Conservation (phyloP, 2,329 filamentous ascomycete species). For the Passalora sequoiae region DNA sequence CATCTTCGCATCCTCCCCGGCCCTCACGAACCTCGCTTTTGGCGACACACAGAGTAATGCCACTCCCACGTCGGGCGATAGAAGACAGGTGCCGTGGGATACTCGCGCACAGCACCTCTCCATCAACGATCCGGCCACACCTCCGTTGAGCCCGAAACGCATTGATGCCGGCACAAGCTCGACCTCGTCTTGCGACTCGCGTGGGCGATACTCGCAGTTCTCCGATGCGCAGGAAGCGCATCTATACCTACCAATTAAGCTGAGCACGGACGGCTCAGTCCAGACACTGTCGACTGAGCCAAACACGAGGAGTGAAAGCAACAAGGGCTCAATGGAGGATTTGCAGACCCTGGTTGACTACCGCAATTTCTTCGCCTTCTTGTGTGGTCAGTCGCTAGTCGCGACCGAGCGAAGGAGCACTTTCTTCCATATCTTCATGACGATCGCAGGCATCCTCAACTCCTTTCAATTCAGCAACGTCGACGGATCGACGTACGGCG, state of each 20-base stretch:
- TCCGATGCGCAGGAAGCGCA: slow-evolving; percentile 50
- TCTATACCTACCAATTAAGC: slow-evolving; percentile 54
- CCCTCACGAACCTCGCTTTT: slow-evolving; percentile 52
- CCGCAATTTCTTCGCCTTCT: slow-evolving; percentile 60
- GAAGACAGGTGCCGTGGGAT: slow-evolving; percentile 33
- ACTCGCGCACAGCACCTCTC: slow-evolving; percentile 27
- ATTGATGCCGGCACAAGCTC: slow-evolving; percentile 22
- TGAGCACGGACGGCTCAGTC: slow-evolving; percentile 45
- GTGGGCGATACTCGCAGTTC: slow-evolving; percentile 44
- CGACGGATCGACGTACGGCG: slow-evolving; percentile 60
- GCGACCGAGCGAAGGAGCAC: slow-evolving; percentile 52
- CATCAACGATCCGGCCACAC: slow-evolving; percentile 27
- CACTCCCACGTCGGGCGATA: slow-evolving; percentile 22
- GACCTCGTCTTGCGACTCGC: slow-evolving; percentile 32
- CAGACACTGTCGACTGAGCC: slow-evolving; percentile 24
- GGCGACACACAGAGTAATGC: slow-evolving; percentile 46
- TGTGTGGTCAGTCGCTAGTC: slow-evolving; percentile 57
- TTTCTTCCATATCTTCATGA: slow-evolving; percentile 58
- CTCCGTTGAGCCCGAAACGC: slow-evolving; percentile 26
- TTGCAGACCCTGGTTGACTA: slow-evolving; percentile 53
- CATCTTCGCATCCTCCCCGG: slow-evolving; percentile 53
- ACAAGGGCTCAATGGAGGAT: slow-evolving; percentile 43
- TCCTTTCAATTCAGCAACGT: slow-evolving; percentile 58
- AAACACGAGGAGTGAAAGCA: slow-evolving; percentile 16
- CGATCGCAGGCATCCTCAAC: slow-evolving; percentile 53